Evolutionary conservation across 306 rosid species (phyloP), one percentile per base, ranked within the genome.

Genomic region (Prunus dulcis): DNA sequence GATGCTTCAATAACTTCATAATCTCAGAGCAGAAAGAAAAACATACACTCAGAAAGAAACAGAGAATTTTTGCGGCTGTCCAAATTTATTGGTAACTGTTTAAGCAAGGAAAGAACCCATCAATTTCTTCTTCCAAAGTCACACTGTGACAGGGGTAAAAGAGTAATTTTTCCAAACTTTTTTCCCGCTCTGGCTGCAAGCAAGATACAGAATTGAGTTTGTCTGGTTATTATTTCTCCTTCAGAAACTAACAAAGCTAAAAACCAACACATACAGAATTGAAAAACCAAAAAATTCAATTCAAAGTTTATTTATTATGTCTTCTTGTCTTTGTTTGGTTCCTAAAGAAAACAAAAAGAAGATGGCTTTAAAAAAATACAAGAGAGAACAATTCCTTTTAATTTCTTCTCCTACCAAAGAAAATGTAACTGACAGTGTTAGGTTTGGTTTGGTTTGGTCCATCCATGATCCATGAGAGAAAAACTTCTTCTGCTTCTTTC

Each of bases 311-410:
- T 89, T 80, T 69, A 62, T 45, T 18, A 23, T 41, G 3, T 38
- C 67, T 87, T 78, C 83, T 90, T 92, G 95, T 94, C 98, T 74
- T 88, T 76, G 87, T 82, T 88, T 88, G 84, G 75, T 69, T 79
- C 82, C 88, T 56, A 73, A 72, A 45, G 50, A 77, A 71, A 86
- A 75, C 70, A 79, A 41, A 64, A 71, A 47, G 30, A 15, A 15
- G 25, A 72, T 45, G 25, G 56, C 67, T 57, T 57, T 72, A 18
- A 41, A 57, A 57, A 57, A 41, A 13, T 22, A 72, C 67, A 74
- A 58, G 27, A 79, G 69, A 81, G 78, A 49, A 67, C 34, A 43
- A 61, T 56, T 64, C 22, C 71, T 80, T 71, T 56, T 14, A 10
- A 27, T 45, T 47, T 68, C 43, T 52, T 80, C 47, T 79, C 14